These are phyloP conservation scores for Metarhizium humberi DNA, from an alignment of 2,329 filamentous ascomycete genomes.

Conservation along the genomic window DNA sequence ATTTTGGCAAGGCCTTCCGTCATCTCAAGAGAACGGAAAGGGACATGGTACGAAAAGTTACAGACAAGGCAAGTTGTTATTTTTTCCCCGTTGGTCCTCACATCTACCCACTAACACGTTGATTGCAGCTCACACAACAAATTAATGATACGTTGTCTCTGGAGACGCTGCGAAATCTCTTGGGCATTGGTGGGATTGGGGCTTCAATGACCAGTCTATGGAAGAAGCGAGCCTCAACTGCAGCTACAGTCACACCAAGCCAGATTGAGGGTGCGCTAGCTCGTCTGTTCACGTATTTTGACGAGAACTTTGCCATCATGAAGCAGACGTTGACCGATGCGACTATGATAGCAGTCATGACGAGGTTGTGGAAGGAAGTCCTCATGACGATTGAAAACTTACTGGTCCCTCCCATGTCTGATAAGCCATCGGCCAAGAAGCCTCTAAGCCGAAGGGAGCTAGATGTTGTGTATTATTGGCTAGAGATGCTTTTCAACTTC, in stretches of 20 bases:
- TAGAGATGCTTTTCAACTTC: conserved; percentile 83
- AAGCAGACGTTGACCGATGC: conserved; percentile 89
- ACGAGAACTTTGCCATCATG: conserved; percentile 99
- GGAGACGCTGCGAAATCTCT: conserved; percentile 65
- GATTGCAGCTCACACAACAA: conserved; percentile 68
- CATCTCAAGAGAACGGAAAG: conserved; percentile 91
- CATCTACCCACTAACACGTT: conserved; percentile 2
- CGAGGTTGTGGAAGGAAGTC: conserved; percentile 94
- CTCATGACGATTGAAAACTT: conserved; percentile 83
- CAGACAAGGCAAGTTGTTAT: conserved; percentile 67
- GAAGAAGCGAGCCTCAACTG: conserved; percentile 48
- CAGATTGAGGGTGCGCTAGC: conserved; percentile 76
- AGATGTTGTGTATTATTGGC: conserved; percentile 92
- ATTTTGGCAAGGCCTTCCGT: conserved; percentile 94
- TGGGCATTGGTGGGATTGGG: conserved; percentile 60
- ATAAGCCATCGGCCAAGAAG: conserved; percentile 82
- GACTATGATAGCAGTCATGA: conserved; percentile 99
- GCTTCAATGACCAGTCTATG: conserved; percentile 64
- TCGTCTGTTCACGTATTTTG: conserved; percentile 86
- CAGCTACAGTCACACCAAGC: conserved; percentile 52
- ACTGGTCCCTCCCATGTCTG: conserved; percentile 85
- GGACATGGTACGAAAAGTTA: conserved; percentile 97
- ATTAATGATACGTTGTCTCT: conserved; percentile 84
- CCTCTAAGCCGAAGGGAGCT: conserved; percentile 79
- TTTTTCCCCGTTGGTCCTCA: not conserved